A percentile compares a stretch with the other conserved stretches of the same genome.
These are phyloP conservation scores for Lentinus tigrinus DNA, from an alignment of 768 basidiomycete species.

Conservation along the genomic window DNA sequence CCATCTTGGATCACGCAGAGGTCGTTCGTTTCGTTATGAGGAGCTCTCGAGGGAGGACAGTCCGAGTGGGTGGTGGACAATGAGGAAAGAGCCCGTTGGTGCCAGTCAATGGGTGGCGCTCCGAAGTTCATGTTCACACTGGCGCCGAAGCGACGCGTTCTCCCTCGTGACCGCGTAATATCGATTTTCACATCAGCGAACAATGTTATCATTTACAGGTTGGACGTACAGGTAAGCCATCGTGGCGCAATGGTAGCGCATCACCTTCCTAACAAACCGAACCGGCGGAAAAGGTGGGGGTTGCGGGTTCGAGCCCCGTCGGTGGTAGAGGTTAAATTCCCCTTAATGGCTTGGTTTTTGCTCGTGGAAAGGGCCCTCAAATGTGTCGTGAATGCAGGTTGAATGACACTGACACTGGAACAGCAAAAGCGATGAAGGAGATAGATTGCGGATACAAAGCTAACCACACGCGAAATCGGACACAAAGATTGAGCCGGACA, in stretches of 20 bases:
- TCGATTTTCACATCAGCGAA: no score
- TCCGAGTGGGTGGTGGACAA: no score
- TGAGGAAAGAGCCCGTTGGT: background rate
- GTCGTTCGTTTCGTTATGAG: background rate
- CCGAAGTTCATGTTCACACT: background rate
- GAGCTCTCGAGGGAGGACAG: no score
- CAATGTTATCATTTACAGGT: background rate
- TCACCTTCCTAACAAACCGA: conserved; percentile 35
- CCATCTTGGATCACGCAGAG: conserved; percentile 4
- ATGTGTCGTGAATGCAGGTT: background rate
- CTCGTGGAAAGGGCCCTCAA: no score
- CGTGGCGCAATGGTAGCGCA: conserved; percentile 36
- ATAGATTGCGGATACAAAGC: background rate
- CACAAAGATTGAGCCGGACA: background rate
- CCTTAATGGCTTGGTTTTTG: background rate
- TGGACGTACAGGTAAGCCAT: conserved; percentile 18
- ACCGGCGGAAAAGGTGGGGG: conserved; percentile 27
- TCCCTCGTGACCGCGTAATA: conserved; percentile 10
- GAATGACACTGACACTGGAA: background rate
- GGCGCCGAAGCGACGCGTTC: background rate
- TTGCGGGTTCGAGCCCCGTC: conserved; percentile 36
- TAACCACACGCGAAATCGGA: no score
- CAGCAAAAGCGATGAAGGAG: background rate
- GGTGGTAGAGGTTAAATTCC: conserved; percentile 20
- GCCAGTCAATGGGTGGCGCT: background rate